Evolutionary conservation across 2,329 filamentous ascomycete species (phyloP).

Genomic region (Apiospora hydei): DNA sequence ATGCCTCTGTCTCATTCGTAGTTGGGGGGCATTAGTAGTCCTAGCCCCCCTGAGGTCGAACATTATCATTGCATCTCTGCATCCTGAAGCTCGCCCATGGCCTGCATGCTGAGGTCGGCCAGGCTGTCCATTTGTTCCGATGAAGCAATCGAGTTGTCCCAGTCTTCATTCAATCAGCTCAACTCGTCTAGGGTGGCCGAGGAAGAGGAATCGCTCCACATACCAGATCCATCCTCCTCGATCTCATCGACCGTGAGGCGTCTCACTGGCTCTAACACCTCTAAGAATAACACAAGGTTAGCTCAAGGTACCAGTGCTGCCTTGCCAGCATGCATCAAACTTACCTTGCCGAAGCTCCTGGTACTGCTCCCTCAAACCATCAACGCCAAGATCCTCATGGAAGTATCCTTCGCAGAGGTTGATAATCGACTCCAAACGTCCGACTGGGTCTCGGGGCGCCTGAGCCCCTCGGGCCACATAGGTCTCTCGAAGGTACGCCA

Average conservation of each 20-base stretch:
- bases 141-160: slow-evolving; percentile 62
- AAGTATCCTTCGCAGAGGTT: slow-evolving; percentile 50
- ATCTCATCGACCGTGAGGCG: slow-evolving; percentile 63
- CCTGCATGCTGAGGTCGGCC: slow-evolving; percentile 53
- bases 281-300: slow-evolving; percentile 36
- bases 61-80: slow-evolving; percentile 36
- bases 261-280: slow-evolving; percentile 56
- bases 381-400: neutral
- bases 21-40: neutral
- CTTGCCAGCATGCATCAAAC: slow-evolving; percentile 30
- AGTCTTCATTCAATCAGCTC: slow-evolving; percentile 53
- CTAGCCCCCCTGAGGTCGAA: neutral
- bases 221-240: slow-evolving; percentile 67
- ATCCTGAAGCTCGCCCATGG: slow-evolving; percentile 50
- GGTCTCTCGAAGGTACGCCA: slow-evolving; percentile 55
- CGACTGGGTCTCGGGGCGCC: slow-evolving; percentile 52
- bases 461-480: slow-evolving; percentile 51
- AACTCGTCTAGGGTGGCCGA: slow-evolving; percentile 45
- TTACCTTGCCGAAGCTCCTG: slow-evolving; percentile 46
- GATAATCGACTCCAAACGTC: slow-evolving; percentile 51
- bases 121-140: slow-evolving; percentile 63
- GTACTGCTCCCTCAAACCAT: slow-evolving; percentile 43
- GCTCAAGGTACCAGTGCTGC: neutral
- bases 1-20: slow-evolving; percentile 4
- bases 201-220: slow-evolving; percentile 50